Conservation (phyloP, 345 rosid genomes). For the Linum trigynum region DNA sequence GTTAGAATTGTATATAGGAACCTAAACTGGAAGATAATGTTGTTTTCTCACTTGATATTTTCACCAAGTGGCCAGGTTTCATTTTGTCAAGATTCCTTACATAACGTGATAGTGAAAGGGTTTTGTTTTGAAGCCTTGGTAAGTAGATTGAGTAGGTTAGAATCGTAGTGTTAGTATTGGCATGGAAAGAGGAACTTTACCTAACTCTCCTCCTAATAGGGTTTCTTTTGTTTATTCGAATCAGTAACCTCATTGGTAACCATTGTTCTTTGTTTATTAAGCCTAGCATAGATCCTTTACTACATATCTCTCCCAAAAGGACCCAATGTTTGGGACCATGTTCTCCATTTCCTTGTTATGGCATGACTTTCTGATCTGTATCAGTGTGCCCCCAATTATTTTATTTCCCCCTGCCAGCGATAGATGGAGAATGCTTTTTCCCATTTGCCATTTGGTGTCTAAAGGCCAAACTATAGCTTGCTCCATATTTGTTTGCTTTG, state of each 20-base stretch:
- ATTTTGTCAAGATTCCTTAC: neutral
- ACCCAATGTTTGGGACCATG: neutral
- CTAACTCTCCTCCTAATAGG: constrained; percentile 15
- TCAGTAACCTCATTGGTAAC: neutral
- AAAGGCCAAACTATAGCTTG: no score
- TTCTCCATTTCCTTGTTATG: neutral
- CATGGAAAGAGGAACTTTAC: constrained; percentile 27
- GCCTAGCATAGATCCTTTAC: neutral
- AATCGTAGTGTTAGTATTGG: constrained; percentile 10
- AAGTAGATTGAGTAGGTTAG: constrained; percentile 18
- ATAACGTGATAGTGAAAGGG: neutral
- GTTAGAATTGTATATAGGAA: neutral
- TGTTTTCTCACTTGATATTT: neutral
- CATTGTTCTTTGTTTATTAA: neutral
- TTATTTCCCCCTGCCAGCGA: no score
- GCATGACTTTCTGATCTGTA: neutral
- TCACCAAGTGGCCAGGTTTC: neutral
- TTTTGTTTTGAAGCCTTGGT: neutral
- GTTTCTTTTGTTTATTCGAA: no score
- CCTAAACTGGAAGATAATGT: neutral
- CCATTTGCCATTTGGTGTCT: no score
- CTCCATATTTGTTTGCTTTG: no score
- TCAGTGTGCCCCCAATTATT: no score
- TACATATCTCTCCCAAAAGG: neutral
- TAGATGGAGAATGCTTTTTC: no score